Percentiles rank a stretch among this genome's conserved stretches.
Evolutionary conservation across 352 stramenopile species (phyloP).

Genomic region (Globisporangium recalcitrans): DNA sequence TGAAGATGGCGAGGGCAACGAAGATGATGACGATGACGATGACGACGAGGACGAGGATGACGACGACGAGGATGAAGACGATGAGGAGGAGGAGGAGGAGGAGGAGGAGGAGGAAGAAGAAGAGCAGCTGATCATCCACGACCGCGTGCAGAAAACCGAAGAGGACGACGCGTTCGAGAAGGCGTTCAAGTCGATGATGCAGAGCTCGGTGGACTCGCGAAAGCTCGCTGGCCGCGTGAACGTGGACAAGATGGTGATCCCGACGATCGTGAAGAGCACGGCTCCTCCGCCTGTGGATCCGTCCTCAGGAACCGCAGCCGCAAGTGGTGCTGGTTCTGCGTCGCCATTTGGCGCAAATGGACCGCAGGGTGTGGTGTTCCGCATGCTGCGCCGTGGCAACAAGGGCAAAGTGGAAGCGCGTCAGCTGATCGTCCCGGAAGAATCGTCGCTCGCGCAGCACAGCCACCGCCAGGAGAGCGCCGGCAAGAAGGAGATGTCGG

Average conservation of each 20-base stretch:
- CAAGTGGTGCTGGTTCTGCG: background rate
- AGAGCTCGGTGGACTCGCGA: conserved; percentile 48
- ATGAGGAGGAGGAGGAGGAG: conserved; percentile 58
- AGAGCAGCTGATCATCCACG: conserved; percentile 85
- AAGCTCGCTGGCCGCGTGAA: conserved; percentile 66
- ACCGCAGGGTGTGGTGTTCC: conserved; percentile 79
- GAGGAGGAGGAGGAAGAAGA: conserved; percentile 78
- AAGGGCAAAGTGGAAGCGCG: conserved; percentile 96
- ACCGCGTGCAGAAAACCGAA: conserved; percentile 66
- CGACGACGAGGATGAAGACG: conserved; percentile 53
- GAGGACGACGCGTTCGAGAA: conserved; percentile 88
- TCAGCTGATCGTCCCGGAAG: conserved; percentile 89
- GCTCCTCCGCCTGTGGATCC: conserved; percentile 17
- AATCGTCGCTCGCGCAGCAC: conserved; percentile 91
- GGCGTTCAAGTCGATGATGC: conserved; percentile 85
- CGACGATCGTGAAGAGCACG: conserved; percentile 67
- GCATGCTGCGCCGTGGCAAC: conserved; percentile 94
- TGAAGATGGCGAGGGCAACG: conserved; percentile 24
- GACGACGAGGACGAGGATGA: conserved; percentile 82
- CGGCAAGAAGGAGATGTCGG: conserved; percentile 82
- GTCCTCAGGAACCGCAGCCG: background rate
- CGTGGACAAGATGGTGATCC: conserved; percentile 87
- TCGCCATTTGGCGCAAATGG: conserved; percentile 27
- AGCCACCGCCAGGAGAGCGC: conserved; percentile 83
- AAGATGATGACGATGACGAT: conserved; percentile 20